phyloP scores from a whole-genome alignment of 2,329 filamentous ascomycete genomes.

The Trichoderma arundinaceum region DNA sequence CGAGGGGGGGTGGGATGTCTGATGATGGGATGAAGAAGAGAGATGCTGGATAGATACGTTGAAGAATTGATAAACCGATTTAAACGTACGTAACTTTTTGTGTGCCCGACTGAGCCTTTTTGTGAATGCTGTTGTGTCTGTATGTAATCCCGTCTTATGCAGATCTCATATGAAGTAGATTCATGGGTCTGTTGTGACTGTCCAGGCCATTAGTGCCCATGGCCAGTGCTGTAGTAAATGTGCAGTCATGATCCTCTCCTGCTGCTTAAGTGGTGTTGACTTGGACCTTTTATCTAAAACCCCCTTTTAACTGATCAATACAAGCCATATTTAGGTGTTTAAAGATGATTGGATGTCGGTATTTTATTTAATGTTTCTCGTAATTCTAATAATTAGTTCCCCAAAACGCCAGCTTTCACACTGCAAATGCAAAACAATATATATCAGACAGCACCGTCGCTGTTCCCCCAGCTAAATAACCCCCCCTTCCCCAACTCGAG shows the following conservation, averaged over 20 bases:
- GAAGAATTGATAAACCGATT: conserved; percentile 17
- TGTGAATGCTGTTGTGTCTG: not conserved
- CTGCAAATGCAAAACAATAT: conserved; percentile 29
- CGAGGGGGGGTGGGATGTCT: not conserved
- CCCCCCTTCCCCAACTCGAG: not conserved
- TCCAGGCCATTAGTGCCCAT: too few species aligned
- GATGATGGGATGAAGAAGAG: not conserved
- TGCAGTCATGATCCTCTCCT: too few species aligned
- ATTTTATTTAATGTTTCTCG: conserved; percentile 22
- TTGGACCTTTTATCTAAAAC: too few species aligned
- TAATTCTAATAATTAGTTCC: conserved; percentile 24
- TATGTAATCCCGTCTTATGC: too few species aligned
- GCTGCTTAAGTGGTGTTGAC: too few species aligned
- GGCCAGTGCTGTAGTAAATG: too few species aligned
- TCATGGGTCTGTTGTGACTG: too few species aligned
- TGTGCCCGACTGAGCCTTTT: not conserved
- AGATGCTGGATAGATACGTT: conserved; percentile 1
- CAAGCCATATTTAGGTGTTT: too few species aligned
- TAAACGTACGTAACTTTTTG: not conserved
- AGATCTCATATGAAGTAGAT: too few species aligned
- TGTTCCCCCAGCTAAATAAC: conserved; percentile 3
- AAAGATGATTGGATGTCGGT: not conserved
- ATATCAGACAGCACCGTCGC: conserved; percentile 13
- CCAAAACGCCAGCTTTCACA: conserved; percentile 30
- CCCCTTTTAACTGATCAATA: too few species aligned